These are phyloP conservation scores for Oenanthe javanica DNA, from an alignment of 140 eudicot genomes.

Conservation along the genomic window DNA sequence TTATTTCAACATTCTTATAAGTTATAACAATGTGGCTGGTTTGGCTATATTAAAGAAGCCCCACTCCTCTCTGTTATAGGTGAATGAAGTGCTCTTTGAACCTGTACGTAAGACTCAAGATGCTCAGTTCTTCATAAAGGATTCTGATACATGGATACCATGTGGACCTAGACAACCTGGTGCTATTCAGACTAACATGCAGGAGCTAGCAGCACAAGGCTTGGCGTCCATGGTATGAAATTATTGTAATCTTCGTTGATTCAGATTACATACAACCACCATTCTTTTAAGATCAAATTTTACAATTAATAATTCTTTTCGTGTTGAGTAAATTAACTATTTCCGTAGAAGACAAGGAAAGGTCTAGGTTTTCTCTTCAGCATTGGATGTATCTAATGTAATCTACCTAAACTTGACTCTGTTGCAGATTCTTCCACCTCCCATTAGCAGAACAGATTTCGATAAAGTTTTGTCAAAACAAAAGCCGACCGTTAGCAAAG, in stretches of 20 bases:
- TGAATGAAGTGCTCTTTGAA: constrained; percentile 63
- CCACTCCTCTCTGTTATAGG: constrained; percentile 23
- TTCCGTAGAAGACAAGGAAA: not conserved
- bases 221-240: constrained; percentile 52
- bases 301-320: not conserved
- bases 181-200: constrained; percentile 60
- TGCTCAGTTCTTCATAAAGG: constrained; percentile 52
- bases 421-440: constrained; percentile 54
- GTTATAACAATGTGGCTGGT: not conserved
- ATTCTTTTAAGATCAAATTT: not conserved
- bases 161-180: constrained; percentile 75
- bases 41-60: not conserved
- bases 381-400: not conserved
- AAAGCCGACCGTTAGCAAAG: constrained; percentile 62
- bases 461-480: constrained; percentile 55
- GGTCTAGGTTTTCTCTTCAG: not conserved
- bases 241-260: not conserved
- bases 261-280: not conserved
- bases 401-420: not conserved
- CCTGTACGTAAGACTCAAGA: constrained; percentile 74
- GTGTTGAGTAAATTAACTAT: not conserved
- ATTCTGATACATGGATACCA: constrained; percentile 41
- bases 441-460: constrained; percentile 50
- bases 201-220: constrained; percentile 58
- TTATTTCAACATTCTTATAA: not conserved